These are phyloP conservation scores for Fusarium sp. DNA, from an alignment of 2,329 filamentous ascomycete species.

Conservation along the genomic window DNA sequence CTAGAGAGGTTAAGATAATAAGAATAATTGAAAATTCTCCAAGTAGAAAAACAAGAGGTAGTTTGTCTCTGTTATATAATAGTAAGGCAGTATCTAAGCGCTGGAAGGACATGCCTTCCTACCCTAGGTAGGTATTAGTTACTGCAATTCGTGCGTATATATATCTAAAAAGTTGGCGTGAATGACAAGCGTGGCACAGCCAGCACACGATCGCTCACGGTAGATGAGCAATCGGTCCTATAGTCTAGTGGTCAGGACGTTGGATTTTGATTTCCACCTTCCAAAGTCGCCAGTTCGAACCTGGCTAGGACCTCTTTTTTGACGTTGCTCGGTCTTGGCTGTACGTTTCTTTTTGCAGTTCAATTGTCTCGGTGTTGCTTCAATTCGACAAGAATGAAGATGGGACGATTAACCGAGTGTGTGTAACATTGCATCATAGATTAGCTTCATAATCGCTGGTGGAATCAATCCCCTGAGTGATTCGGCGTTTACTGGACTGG, in stretches of 20 bases:
- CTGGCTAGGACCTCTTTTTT: slow-evolving; percentile 2
- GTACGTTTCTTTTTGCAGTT: background rate
- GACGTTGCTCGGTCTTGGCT: background rate
- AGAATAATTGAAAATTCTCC: background rate
- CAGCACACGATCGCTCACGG: background rate
- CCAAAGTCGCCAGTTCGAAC: slow-evolving; percentile 2
- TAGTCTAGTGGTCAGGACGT: slow-evolving; percentile 4
- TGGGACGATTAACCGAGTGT: background rate
- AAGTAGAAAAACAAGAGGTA: background rate
- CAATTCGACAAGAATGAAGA: background rate
- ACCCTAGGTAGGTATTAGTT: background rate
- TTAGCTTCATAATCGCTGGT: background rate
- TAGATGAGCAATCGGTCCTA: background rate
- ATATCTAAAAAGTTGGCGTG: background rate
- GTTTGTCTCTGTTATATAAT: background rate
- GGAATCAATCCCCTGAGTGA: background rate
- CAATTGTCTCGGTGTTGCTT: background rate
- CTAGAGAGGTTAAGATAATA: background rate
- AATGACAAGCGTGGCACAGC: background rate
- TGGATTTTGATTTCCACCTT: background rate
- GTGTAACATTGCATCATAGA: background rate
- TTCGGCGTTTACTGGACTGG: background rate
- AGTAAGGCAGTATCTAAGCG: background rate
- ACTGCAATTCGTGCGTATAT: background rate
- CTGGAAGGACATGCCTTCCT: fast-evolving